Percentiles rank a stretch among this genome's conserved stretches.
Evolutionary conservation across 1,139 yeast genomes (phyloP).

Genomic region (Diutina catenulata): DNA sequence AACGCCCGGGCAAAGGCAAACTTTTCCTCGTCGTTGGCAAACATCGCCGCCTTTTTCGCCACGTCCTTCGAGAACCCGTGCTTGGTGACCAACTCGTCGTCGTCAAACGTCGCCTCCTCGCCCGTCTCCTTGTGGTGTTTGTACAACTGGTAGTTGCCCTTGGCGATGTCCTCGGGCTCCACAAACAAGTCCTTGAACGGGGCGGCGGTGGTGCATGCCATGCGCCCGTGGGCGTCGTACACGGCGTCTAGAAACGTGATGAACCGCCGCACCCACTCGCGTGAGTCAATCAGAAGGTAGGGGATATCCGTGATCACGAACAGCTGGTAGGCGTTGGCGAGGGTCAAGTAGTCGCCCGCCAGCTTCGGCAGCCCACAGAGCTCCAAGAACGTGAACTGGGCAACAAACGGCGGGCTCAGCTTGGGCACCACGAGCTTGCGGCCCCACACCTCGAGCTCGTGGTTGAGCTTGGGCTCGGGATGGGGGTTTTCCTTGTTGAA

Average conservation of each 20-base stretch:
- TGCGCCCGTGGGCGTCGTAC: conserved; percentile 76
- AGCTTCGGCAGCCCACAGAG: conserved; percentile 80
- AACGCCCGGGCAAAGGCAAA: conserved; percentile 95
- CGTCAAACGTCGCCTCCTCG: conserved; percentile 31
- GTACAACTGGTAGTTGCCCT: conserved; percentile 42
- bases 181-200: conserved; percentile 78
- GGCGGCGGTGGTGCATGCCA: conserved; percentile 84
- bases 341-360: conserved; percentile 88
- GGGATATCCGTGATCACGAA: conserved; percentile 90
- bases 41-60: conserved; percentile 71
- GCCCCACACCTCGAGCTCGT: conserved; percentile 71
- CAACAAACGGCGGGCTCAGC: conserved; percentile 69
- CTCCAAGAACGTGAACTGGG: conserved; percentile 78
- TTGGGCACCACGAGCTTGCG: conserved; percentile 64
- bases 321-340: conserved; percentile 67
- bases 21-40: conserved; percentile 82
- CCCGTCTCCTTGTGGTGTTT: conserved; percentile 19
- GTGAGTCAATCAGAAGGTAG: conserved; percentile 57
- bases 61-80: conserved; percentile 68
- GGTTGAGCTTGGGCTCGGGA: conserved; percentile 15
- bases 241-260: conserved; percentile 93
- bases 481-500: conserved; percentile 45
- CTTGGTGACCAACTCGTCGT: conserved; percentile 52
- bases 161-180: conserved; percentile 55
- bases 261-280: conserved; percentile 81